Evolutionary conservation across 1,284 basidiomycete species (phyloP).

Genomic region (Cryptococcus sp.): DNA sequence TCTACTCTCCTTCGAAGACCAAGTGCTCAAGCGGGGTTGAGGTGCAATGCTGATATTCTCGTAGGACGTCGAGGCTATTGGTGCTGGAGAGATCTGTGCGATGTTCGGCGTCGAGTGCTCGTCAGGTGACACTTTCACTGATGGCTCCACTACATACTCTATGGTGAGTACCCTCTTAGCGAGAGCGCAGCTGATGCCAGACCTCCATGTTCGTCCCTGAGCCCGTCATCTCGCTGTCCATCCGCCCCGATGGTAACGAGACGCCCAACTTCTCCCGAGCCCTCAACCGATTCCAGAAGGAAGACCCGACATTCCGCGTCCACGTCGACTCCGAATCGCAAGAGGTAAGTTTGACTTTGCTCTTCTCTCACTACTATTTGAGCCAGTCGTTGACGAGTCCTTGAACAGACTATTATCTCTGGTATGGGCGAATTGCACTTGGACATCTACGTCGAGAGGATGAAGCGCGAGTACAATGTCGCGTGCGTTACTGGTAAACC

Average conservation of each 20-base stretch:
- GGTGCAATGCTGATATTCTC: slow-evolving; percentile 4
- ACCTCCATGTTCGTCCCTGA: slow-evolving; percentile 99
- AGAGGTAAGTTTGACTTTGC: slow-evolving; percentile 63
- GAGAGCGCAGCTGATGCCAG: slow-evolving; percentile 54
- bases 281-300: slow-evolving; percentile 96
- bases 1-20: background rate
- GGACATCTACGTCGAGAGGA: slow-evolving; percentile 98
- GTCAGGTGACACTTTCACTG: slow-evolving; percentile 97
- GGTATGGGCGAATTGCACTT: slow-evolving; percentile 99
- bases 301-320: slow-evolving; percentile 98
- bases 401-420: slow-evolving; percentile 88
- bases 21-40: background rate
- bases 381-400: background rate
- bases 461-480: slow-evolving; percentile 96
- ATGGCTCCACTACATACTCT: slow-evolving; percentile 79
- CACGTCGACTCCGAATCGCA: slow-evolving; percentile 92
- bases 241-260: slow-evolving; percentile 90
- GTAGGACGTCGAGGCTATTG: slow-evolving; percentile 88
- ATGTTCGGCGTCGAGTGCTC: slow-evolving; percentile 99
- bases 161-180: slow-evolving; percentile 64
- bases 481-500: slow-evolving; percentile 94
- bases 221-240: slow-evolving; percentile 93
- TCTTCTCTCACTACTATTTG: no score
- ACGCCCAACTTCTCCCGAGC: slow-evolving; percentile 95
- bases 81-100: slow-evolving; percentile 99